These are phyloP conservation scores for Xylariaceae sp. DNA, from an alignment of 2,329 filamentous ascomycete genomes.

Conservation along the genomic window DNA sequence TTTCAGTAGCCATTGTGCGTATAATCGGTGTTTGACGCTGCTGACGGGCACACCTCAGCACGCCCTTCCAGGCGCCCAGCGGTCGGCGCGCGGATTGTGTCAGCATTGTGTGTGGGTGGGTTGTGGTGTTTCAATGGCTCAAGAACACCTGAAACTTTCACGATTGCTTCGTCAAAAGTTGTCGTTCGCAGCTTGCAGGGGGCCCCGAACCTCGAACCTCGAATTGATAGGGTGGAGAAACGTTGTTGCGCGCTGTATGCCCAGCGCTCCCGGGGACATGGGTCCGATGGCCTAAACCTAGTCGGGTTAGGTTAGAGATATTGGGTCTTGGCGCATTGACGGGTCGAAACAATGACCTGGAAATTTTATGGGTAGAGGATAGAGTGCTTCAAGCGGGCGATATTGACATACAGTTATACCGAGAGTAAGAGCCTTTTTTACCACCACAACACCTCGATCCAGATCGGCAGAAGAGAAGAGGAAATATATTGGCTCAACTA, in stretches of 20 bases:
- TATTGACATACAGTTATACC: neutral
- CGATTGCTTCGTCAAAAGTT: constrained; percentile 17
- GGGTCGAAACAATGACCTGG: constrained; percentile 11
- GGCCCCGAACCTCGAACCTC: neutral
- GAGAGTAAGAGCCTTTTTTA: too few species aligned
- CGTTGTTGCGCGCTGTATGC: constrained; percentile 29
- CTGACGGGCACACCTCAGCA: constrained; percentile 64
- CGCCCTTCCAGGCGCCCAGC: constrained; percentile 72
- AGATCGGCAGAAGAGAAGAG: neutral
- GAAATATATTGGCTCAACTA: neutral
- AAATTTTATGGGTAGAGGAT: constrained; percentile 18
- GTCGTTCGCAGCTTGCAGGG: constrained; percentile 5
- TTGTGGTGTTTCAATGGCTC: constrained; percentile 5
- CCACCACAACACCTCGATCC: neutral
- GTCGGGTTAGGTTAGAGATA: neutral
- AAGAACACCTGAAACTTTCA: neutral
- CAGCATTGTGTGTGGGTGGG: constrained; percentile 57
- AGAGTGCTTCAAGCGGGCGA: neutral
- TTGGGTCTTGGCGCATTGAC: constrained; percentile 25
- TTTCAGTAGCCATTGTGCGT: constrained; percentile 57
- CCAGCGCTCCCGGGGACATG: neutral
- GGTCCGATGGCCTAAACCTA: neutral
- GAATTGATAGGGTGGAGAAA: constrained; percentile 31
- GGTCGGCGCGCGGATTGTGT: constrained; percentile 68
- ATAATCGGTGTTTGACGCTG: constrained; percentile 48